A percentile compares a stretch with the other conserved stretches of the same genome.
phyloP scores from a whole-genome alignment of 176 grass and related monocot genomes.

The Carex cristatella region DNA sequence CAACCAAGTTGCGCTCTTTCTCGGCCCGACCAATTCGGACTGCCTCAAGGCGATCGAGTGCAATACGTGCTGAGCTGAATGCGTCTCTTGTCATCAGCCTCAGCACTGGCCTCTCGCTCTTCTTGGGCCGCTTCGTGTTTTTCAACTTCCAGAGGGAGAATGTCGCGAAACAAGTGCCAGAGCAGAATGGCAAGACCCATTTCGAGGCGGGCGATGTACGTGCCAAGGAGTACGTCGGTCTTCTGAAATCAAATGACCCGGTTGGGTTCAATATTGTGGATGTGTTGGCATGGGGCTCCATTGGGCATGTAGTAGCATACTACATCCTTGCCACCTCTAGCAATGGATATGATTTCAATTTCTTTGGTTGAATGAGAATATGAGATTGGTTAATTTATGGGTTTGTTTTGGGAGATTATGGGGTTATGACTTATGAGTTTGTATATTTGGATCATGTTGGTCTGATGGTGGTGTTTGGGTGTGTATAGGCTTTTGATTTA shows the following conservation, averaged over 20 bases:
- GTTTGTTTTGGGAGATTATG: not conserved
- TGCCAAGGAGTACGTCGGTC: conserved; percentile 71
- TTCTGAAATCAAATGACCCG: conserved; percentile 96
- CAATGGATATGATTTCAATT: conserved; percentile 92
- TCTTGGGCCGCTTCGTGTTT: conserved; percentile 95
- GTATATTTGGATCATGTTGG: conserved; percentile 15
- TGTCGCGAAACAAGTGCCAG: conserved; percentile 94
- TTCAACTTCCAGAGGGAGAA: conserved; percentile 99
- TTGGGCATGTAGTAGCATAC: conserved; percentile 95
- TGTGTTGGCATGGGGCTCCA: conserved; percentile 81
- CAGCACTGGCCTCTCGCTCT: conserved; percentile 90
- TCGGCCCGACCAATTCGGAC: not conserved
- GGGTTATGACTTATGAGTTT: not conserved
- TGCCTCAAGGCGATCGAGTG: conserved; percentile 17
- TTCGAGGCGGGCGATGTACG: conserved; percentile 89
- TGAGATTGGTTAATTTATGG: conserved; percentile 15
- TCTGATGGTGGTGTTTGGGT: conserved; percentile 8
- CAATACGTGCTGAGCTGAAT: conserved; percentile 65
- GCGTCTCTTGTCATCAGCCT: conserved; percentile 92
- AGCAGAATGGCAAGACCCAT: conserved; percentile 92
- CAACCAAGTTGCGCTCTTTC: not conserved
- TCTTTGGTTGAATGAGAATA: conserved; percentile 42
- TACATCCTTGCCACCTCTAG: conserved; percentile 97
- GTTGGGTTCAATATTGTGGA: conserved; percentile 98
- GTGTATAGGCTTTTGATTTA: conserved; percentile 23